These are phyloP conservation scores for Euphorbia peplus DNA, from an alignment of 345 rosid genomes.

Conservation along the genomic window DNA sequence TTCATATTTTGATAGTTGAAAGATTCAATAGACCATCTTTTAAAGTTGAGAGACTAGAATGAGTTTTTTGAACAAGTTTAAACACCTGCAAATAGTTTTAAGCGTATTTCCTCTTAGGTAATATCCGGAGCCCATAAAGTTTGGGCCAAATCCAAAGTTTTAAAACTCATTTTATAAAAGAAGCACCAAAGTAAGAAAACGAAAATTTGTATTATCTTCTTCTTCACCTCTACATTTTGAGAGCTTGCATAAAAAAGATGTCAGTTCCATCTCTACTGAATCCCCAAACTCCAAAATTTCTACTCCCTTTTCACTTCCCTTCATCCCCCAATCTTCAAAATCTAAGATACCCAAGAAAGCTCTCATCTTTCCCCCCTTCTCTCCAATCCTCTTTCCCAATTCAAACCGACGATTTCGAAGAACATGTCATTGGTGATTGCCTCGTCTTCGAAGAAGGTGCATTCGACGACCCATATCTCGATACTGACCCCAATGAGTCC, in stretches of 20 bases:
- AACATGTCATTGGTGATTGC: slow-evolving; percentile 73
- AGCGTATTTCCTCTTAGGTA: neutral
- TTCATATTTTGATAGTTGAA: too few relatives aligned
- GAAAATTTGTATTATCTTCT: neutral
- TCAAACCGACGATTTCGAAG: slow-evolving; percentile 22
- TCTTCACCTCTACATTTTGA: too few relatives aligned
- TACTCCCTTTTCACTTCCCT: slow-evolving; percentile 10
- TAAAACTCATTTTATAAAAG: neutral
- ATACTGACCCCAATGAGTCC: slow-evolving; percentile 15
- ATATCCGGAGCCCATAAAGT: neutral
- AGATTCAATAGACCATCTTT: too few relatives aligned
- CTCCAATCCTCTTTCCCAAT: slow-evolving; percentile 33
- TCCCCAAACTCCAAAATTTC: slow-evolving; percentile 19
- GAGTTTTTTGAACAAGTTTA: too few relatives aligned
- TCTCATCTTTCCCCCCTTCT: slow-evolving; percentile 40
- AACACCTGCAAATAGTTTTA: too few relatives aligned
- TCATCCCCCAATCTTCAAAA: slow-evolving; percentile 17
- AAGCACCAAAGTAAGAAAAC: neutral
- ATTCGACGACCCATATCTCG: slow-evolving; percentile 71
- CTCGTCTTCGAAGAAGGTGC: slow-evolving; percentile 85
- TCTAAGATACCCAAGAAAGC: slow-evolving; percentile 23
- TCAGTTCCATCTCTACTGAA: slow-evolving; percentile 24
- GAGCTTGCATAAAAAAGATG: slow-evolving; percentile 15
- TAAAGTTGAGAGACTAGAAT: too few relatives aligned
- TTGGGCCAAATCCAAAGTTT: neutral